Evolutionary conservation across 2,329 filamentous ascomycete genomes (phyloP).

Genomic region (Microdochium paspali): DNA sequence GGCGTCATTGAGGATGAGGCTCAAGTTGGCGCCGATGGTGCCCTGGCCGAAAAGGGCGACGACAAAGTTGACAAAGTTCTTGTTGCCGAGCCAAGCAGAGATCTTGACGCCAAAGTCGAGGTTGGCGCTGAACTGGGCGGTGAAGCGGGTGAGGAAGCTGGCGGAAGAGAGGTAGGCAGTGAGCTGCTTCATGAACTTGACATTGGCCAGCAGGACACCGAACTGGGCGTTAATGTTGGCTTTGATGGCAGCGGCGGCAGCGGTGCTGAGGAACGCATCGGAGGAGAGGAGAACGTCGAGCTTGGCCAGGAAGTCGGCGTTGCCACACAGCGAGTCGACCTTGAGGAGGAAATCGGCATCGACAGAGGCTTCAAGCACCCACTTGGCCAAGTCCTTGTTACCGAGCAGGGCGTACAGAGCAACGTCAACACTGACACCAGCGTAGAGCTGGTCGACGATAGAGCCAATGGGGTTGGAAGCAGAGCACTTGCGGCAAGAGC

Average conservation of each 20-base stretch:
- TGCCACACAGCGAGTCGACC: background rate
- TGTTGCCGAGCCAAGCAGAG: background rate
- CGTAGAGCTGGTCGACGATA: background rate
- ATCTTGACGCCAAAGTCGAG: background rate
- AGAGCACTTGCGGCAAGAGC: background rate
- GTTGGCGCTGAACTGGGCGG: background rate
- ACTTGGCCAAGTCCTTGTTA: background rate
- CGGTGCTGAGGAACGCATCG: background rate
- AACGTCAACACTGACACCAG: background rate
- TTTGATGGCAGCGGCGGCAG: background rate
- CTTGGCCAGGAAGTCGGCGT: background rate
- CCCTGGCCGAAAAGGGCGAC: background rate
- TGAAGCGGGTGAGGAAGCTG: background rate
- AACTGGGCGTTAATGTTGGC: background rate
- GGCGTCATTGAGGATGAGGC: background rate
- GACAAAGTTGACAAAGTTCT: background rate
- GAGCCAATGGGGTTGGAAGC: background rate
- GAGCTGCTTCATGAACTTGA: background rate
- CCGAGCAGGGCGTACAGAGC: background rate
- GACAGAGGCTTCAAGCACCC: background rate
- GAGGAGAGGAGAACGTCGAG: background rate
- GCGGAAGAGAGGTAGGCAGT: background rate
- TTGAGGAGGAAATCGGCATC: background rate
- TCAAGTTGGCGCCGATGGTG: background rate
- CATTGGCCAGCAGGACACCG: background rate